Evolutionary conservation across 768 basidiomycete species (phyloP).

Genomic region (Termitomyces sp.): DNA sequence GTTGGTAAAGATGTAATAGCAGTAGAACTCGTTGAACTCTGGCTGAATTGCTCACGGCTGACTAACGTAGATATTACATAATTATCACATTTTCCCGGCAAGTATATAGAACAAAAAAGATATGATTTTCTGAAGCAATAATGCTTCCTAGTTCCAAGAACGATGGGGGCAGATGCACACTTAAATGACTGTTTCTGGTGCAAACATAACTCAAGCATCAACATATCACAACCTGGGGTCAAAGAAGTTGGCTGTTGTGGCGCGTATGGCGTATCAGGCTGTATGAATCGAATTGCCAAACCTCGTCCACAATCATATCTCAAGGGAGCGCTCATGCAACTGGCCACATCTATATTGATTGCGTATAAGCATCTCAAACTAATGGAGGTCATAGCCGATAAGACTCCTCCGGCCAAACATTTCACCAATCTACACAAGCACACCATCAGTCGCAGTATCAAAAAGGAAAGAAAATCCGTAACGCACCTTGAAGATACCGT

Average conservation of each 20-base stretch:
- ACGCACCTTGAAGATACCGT: conserved; percentile 80
- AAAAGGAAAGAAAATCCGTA: not conserved
- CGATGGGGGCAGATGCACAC: not conserved
- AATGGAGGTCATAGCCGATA: conserved; percentile 72
- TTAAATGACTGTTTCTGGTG: not conserved
- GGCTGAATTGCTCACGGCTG: not conserved
- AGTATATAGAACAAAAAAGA: not conserved
- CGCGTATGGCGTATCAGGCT: not conserved
- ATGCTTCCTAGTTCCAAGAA: not conserved
- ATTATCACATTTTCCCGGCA: not conserved
- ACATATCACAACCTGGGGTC: not conserved
- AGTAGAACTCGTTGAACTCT: too few relatives aligned
- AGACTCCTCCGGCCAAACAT: conserved; percentile 79
- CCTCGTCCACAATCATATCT: not conserved
- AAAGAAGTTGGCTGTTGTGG: not conserved
- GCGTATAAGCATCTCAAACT: conserved; percentile 17
- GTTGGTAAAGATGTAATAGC: not conserved
- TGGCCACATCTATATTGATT: conserved; percentile 10
- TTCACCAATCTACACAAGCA: conserved; percentile 66
- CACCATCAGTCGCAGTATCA: not conserved
- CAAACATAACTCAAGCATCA: not conserved
- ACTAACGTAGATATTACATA: conserved; percentile 7
- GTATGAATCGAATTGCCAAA: not conserved
- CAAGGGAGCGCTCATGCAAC: not conserved
- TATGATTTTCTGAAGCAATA: not conserved